phyloP scores from a whole-genome alignment of 768 basidiomycete genomes.

The Pulveroboletus sp. region DNA sequence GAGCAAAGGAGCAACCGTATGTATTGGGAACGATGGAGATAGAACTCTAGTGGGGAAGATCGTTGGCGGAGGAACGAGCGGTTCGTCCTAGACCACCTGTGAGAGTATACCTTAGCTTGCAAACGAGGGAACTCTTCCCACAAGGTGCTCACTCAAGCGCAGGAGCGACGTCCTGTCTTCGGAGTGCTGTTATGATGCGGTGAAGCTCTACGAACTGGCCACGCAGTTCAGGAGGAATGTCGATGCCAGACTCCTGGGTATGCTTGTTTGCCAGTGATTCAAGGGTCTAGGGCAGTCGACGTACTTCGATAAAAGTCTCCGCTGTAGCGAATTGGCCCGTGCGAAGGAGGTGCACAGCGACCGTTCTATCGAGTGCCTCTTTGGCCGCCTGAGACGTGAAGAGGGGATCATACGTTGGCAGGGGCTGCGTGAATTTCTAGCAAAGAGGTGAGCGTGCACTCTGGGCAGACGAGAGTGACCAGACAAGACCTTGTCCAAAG shows the following conservation, averaged over 20 bases:
- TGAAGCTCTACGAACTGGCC: constrained; percentile 66
- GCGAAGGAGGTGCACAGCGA: constrained; percentile 73
- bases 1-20: constrained; percentile 68
- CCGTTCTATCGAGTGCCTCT: constrained; percentile 59
- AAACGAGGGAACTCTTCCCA: background rate
- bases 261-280: background rate
- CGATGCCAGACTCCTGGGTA: constrained; percentile 60
- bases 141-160: constrained; percentile 64
- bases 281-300: constrained; percentile 17
- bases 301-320: constrained; percentile 67
- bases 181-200: constrained; percentile 62
- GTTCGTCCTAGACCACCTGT: constrained; percentile 75
- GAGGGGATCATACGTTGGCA: constrained; percentile 64
- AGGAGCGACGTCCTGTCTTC: constrained; percentile 59
- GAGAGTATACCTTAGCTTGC: constrained; percentile 1
- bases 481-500: constrained; percentile 77
- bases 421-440: constrained; percentile 55
- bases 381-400: constrained; percentile 60
- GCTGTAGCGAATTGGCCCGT: constrained; percentile 79
- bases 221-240: constrained; percentile 47
- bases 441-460: constrained; percentile 5
- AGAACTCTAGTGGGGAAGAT: constrained; percentile 81
- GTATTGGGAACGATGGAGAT: constrained; percentile 88
- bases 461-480: background rate
- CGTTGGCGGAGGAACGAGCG: constrained; percentile 59